Base-by-base conservation (phyloP, 2,329 filamentous ascomycete species). In the Beauveria scarabaeidicola region DNA sequence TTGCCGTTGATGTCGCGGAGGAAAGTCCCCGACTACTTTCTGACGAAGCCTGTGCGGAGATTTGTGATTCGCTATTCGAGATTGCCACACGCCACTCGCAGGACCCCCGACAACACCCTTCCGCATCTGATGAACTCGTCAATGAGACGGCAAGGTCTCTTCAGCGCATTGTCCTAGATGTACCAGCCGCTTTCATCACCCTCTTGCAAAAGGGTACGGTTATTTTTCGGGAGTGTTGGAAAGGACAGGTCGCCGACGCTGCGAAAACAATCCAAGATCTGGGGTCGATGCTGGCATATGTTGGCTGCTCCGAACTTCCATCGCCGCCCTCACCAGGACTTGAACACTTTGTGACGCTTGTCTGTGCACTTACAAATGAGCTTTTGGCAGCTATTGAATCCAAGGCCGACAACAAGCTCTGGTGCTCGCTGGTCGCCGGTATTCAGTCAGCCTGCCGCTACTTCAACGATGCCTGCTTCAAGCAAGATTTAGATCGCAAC, bases 291-390 rank as follows among this genome's bases (percentile, higher is more conserved):
- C 64, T 84, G 3, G 77, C 77, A 3, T 79, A 76, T 58, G 71
- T 83, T 52, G 78, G 78, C 29, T 81, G 78, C 65, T 80, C 78
- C 1, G 69, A 74, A 44, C 61, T 75, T 0, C 72, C 73, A 1
- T 63, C 60, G 2, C 61, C 50, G 9, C 61, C 65, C 3, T 63
- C 64, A 1, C 63, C 66, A 6, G 68, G 69, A 1, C 66, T 78
- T n/a, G 61, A 67, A 15, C 74, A 80, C 61, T 78, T 78, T 58
- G 60, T 78, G 11, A 72, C 69, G 6, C 70, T 78, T 19, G 65
- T 73, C 27, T 68, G 70, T 43, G 66, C 69, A 2, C 62, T 81
- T 5, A 53, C 71, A 25, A 52, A 66, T 51, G 69, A 75, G 63
- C 63, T 81, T 0, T 66, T 70, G 55, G 68, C 66, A 8, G 69